Percentiles rank a stretch among this genome's conserved stretches.
Evolutionary conservation across 2,329 filamentous ascomycete species (phyloP).

Genomic region (Orbilia brochopaga): DNA sequence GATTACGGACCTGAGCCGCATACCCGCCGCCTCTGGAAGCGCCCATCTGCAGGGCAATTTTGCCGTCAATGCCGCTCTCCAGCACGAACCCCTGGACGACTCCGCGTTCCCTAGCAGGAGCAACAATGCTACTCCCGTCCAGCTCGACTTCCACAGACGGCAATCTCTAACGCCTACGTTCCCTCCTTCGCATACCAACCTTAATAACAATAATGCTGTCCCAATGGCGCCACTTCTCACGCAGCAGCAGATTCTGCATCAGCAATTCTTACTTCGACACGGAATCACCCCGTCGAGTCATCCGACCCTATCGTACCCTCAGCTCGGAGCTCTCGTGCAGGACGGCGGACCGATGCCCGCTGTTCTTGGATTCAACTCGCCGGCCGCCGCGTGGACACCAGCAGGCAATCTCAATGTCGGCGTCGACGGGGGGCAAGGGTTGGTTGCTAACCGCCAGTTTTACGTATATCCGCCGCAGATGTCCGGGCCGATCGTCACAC

Average conservation of each 20-base stretch:
- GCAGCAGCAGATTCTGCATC: constrained; percentile 1
- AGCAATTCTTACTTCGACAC: constrained; percentile 7
- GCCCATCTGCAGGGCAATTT: constrained; percentile 36
- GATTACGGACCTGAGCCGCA: constrained; percentile 44
- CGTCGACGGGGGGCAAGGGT: constrained; percentile 1
- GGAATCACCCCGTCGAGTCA: constrained; percentile 21
- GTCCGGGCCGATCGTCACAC: constrained; percentile 2
- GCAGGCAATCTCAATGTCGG: constrained; percentile 23
- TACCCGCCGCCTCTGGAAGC: constrained; percentile 43
- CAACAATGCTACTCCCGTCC: constrained; percentile 46
- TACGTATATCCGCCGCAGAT: constrained; percentile 29
- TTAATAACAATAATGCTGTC: constrained; percentile 18
- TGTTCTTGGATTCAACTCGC: constrained; percentile 45
- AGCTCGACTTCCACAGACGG: constrained; percentile 36
- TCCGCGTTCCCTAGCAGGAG: constrained; percentile 41
- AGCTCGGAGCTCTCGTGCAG: constrained; percentile 43
- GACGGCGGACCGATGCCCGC: constrained; percentile 50
- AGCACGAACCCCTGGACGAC: constrained; percentile 41
- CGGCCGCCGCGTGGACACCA: constrained; percentile 37
- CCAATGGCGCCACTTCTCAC: constrained; percentile 22
- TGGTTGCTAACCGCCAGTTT: constrained; percentile 21
- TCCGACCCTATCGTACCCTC: constrained; percentile 32
- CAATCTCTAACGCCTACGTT: constrained; percentile 43
- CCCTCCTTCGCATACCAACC: constrained; percentile 32
- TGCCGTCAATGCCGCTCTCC: constrained; percentile 24